Evolutionary conservation across 192 early-diverging fungal genomes (phyloP).

Genomic region (Entrophospora sp.): DNA sequence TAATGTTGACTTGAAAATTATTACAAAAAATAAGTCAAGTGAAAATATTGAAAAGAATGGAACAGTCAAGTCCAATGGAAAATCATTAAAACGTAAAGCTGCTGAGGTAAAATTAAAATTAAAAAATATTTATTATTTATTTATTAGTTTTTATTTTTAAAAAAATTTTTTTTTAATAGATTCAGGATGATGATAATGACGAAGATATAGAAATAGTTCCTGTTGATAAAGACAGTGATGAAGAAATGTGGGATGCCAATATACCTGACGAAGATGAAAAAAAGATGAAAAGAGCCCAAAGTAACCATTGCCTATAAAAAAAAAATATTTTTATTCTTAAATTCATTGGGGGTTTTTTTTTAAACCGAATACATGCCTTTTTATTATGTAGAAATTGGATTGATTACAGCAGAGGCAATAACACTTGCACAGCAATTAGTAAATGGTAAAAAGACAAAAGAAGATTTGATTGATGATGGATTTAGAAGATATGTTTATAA

Average conservation of each 20-base stretch:
- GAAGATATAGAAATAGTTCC: conserved; percentile 55
- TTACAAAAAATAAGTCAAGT: too few species aligned
- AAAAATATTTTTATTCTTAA: conserved; percentile 20
- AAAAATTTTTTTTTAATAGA: conserved; percentile 2
- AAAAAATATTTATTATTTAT: neutral
- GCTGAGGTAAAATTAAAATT: conserved; percentile 23
- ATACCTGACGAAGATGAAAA: conserved; percentile 50
- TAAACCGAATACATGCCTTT: neutral
- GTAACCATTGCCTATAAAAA: too few species aligned
- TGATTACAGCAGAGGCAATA: conserved; percentile 89
- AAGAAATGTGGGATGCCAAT: conserved; percentile 49
- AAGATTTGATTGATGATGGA: conserved; percentile 81
- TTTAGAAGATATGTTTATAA: conserved; percentile 87
- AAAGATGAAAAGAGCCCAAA: conserved; percentile 38
- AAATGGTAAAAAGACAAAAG: conserved; percentile 64
- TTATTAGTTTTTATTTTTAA: neutral
- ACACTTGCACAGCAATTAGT: conserved; percentile 79
- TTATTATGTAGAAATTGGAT: conserved; percentile 36
- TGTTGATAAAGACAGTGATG: conserved; percentile 31
- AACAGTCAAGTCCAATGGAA: conserved; percentile 20
- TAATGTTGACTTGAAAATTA: neutral
- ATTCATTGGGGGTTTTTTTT: neutral
- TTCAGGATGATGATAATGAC: conserved; percentile 32
- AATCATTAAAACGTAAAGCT: conserved; percentile 47
- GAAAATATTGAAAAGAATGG: conserved; percentile 29